These are phyloP conservation scores for Verticillium zaregamsianum DNA, from an alignment of 2,329 filamentous ascomycete genomes.

Conservation along the genomic window DNA sequence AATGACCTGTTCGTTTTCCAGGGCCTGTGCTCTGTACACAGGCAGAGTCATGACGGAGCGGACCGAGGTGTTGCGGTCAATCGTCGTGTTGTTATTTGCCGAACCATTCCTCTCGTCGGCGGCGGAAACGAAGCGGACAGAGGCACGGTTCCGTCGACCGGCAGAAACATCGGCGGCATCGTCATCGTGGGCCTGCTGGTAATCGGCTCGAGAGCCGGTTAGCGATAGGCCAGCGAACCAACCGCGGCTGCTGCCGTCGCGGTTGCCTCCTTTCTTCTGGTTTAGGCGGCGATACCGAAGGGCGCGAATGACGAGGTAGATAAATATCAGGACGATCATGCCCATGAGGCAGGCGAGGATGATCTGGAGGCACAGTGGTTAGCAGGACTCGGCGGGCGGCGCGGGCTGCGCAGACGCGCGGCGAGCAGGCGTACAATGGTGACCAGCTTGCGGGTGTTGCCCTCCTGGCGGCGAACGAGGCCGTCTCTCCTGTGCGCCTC, in stretches of 20 bases:
- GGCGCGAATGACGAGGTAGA: background rate
- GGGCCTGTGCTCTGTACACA: constrained; percentile 69
- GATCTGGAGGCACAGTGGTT: background rate
- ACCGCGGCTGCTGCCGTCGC: constrained; percentile 6
- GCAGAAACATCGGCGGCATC: constrained; percentile 16
- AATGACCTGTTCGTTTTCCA: constrained; percentile 75
- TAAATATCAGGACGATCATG: background rate
- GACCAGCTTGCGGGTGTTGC: background rate
- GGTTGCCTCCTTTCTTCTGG: background rate
- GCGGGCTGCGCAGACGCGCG: background rate
- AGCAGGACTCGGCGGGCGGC: background rate
- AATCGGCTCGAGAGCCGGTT: constrained; percentile 13
- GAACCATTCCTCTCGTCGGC: background rate
- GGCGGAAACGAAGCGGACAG: constrained; percentile 4
- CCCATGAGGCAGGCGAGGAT: background rate
- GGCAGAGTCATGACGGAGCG: constrained; percentile 94
- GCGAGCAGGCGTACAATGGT: background rate
- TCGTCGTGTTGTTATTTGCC: constrained; percentile 21
- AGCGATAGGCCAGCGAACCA: constrained; percentile 7
- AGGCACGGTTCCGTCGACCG: constrained; percentile 1
- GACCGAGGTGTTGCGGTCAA: constrained; percentile 81
- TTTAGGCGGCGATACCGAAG: background rate
- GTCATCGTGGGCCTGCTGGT: constrained; percentile 25
- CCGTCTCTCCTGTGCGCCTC: background rate
- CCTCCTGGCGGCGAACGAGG: background rate